Evolutionary conservation across 116 monocot species (phyloP), one percentile per base, ranked within the genome.

Genomic region (Trichopus zeylanicus): DNA sequence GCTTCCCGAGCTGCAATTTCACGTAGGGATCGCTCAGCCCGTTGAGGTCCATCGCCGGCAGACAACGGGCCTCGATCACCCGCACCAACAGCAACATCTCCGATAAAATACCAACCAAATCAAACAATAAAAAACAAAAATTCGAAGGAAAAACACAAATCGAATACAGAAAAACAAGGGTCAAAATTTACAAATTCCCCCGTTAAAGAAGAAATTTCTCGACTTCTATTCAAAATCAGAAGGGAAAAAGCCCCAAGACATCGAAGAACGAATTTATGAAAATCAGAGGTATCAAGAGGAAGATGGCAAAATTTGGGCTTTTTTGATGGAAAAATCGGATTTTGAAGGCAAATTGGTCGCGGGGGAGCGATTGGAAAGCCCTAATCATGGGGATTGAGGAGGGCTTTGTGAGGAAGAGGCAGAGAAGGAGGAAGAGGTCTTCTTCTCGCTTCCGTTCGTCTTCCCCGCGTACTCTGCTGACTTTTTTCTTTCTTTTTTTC

Each of bases 11-110:
- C 58, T 84, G 97, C 37, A 90, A 21, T 61, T 66, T 81, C 48
- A 73, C 97, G 33, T 97, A 91, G 1, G 91, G 84, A 70, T 87
- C 86, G 46, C 90, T 82, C 15, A 87, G 38, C 20, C 87, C 91
- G 34, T 90, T 76, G 25, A 66, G 56, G 72, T 84, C 91, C 70
- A 75, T 79, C 1, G 91, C 73, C 19, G 32, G 77, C 31, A 97
- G 97, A 48, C 72, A 62, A 1, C 97, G 73, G 2, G 97, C 91
- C 64, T 84, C 87, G 6, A 82, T 76, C 0, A 97, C 81, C 25
- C 59, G 76, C 33, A 97, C 82, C 18, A 67, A 27, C 31, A 97
- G 79, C 81, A 59, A 68, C 86, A 86, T 86, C 52, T 22, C 16
- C 31, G 29, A 64, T 19, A 52, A 8, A 28, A 28, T 7, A 29